Evolutionary conservation across 164 flowering plant genomes (phyloP).

Genomic region (Euptelea pleiosperma): DNA sequence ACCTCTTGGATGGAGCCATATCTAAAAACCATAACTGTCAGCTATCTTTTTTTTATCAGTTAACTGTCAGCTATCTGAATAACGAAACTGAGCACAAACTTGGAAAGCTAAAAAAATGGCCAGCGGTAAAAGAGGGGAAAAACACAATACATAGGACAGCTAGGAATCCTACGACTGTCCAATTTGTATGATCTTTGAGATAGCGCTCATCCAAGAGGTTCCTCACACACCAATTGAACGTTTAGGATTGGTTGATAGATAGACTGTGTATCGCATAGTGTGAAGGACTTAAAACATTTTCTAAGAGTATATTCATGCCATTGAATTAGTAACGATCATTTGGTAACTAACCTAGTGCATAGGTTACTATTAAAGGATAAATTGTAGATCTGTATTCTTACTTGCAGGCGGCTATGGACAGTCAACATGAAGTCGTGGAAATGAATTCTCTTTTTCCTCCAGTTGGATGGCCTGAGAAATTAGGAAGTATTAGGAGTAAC

Average conservation of each 20-base stretch:
- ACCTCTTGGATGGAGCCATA: no score
- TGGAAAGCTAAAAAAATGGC: no score
- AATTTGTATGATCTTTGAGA: not conserved
- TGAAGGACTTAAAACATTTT: not conserved
- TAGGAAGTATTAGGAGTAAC: slow-evolving; percentile 4
- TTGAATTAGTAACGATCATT: not conserved
- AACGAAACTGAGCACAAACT: no score
- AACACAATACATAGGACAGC: not conserved
- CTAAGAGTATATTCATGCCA: not conserved
- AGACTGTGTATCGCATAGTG: not conserved
- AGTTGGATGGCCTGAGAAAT: slow-evolving; percentile 60
- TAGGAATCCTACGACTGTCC: not conserved
- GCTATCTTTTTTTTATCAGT: no score
- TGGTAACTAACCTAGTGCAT: not conserved
- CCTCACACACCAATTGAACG: not conserved
- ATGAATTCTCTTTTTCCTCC: slow-evolving; percentile 97
- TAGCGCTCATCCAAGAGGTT: slow-evolving; percentile 1
- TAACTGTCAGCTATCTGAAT: no score
- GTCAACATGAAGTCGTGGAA: slow-evolving; percentile 97
- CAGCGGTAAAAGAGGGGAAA: no score
- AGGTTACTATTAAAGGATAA: not conserved
- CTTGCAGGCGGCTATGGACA: slow-evolving; percentile 93
- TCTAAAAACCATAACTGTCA: no score
- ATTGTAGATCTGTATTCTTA: slow-evolving; percentile 27
- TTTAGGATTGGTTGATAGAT: not conserved